These are phyloP conservation scores for Stromatinia cepivora DNA, from an alignment of 2,329 filamentous ascomycete genomes.

Conservation along the genomic window DNA sequence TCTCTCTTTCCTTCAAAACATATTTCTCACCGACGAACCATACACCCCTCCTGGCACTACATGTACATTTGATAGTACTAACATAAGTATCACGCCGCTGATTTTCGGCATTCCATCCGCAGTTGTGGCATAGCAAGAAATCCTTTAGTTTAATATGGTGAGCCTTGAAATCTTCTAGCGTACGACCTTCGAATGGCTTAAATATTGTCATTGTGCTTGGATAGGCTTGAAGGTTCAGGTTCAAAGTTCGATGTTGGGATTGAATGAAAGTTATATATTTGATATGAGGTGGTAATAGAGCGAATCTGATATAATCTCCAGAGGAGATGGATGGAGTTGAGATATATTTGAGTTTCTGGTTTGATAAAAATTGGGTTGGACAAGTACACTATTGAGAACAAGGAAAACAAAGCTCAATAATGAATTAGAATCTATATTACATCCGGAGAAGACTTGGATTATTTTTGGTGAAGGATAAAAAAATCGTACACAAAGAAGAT, in stretches of 20 bases:
- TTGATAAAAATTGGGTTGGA: not conserved
- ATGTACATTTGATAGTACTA: not conserved
- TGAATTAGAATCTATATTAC: not conserved
- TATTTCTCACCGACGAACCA: not conserved
- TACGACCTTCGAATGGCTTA: not conserved
- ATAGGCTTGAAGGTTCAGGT: not conserved
- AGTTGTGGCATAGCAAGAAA: conserved; percentile 1
- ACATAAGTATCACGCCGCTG: not conserved
- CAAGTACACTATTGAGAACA: not conserved
- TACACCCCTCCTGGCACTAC: not conserved
- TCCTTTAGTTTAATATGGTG: not conserved
- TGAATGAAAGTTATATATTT: not conserved
- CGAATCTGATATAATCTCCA: too few relatives aligned
- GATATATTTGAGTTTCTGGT: not conserved
- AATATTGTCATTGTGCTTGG: not conserved
- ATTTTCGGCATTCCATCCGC: not conserved
- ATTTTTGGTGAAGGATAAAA: not conserved
- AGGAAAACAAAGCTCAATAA: not conserved
- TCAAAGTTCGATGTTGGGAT: not conserved
- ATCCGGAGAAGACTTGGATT: not conserved
- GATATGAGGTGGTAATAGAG: too few relatives aligned
- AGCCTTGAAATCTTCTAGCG: not conserved
- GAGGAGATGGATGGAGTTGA: not conserved
- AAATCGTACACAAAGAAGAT: not conserved
- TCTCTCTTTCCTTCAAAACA: not conserved